phyloP scores from a whole-genome alignment of 2,329 filamentous ascomycete genomes.

The Rutstroemia sp. region DNA sequence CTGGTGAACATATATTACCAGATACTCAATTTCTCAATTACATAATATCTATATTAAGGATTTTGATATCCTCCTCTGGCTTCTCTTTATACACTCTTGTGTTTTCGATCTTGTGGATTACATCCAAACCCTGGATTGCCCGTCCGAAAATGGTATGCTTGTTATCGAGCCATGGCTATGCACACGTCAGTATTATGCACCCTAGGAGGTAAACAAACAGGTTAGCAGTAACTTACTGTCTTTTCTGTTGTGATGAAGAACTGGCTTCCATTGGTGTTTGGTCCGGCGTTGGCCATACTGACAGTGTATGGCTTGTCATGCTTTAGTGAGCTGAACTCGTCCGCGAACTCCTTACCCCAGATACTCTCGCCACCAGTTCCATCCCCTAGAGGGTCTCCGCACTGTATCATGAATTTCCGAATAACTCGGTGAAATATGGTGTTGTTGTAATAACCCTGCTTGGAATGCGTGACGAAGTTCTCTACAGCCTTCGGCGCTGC shows the following conservation, averaged over 20 bases:
- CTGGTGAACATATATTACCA: neutral
- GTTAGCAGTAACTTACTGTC: conserved; percentile 50
- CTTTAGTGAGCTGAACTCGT: conserved; percentile 84
- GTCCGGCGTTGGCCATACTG: conserved; percentile 96
- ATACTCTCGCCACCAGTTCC: conserved; percentile 87
- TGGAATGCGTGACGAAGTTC: conserved; percentile 91
- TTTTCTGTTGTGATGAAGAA: conserved; percentile 99
- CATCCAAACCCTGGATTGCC: conserved; percentile 82
- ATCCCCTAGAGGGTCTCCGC: conserved; percentile 78
- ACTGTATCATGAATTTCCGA: conserved; percentile 95
- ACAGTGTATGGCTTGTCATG: conserved; percentile 96
- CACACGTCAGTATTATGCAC: conserved; percentile 3
- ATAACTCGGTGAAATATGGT: conserved; percentile 97
- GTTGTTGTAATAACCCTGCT: conserved; percentile 91
- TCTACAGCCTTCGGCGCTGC: conserved; percentile 92
- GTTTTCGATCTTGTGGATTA: conserved; percentile 95
- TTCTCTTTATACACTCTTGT: conserved; percentile 79
- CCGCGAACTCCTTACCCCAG: conserved; percentile 86
- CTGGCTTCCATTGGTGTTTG: conserved; percentile 90
- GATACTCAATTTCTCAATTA: conserved; percentile 11
- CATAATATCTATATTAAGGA: conserved; percentile 65
- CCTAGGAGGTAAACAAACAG: conserved; percentile 6
- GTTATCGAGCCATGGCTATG: conserved; percentile 79
- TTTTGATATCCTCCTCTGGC: conserved; percentile 95
- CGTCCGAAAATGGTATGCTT: conserved; percentile 96